phyloP scores from a whole-genome alignment of 2,329 filamentous ascomycete species.

The Colletotrichum lini region DNA sequence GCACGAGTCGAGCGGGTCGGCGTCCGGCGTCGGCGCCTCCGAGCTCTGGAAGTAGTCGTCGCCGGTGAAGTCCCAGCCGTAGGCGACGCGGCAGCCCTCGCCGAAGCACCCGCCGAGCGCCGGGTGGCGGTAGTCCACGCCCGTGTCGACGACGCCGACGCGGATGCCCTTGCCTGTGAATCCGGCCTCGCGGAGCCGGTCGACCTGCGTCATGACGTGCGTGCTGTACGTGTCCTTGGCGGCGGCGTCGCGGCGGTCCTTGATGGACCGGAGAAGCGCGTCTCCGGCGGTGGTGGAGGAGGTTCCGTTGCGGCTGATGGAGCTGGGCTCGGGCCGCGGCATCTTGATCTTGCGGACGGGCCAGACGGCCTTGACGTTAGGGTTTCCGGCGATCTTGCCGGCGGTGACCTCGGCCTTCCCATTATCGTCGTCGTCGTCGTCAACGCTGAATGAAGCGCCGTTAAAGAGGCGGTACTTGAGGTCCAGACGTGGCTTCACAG shows the following conservation, averaged over 20 bases:
- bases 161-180: constrained; percentile 61
- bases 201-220: constrained; percentile 54
- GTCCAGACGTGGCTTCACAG: constrained; percentile 44
- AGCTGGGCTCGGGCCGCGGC: constrained; percentile 39
- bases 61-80: constrained; percentile 63
- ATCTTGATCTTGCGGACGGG: constrained; percentile 47
- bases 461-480: constrained; percentile 47
- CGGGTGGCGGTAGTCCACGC: constrained; percentile 65
- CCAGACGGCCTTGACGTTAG: constrained; percentile 49
- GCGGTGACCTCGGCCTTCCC: constrained; percentile 45
- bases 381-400: constrained; percentile 45
- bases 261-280: constrained; percentile 21
- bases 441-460: constrained; percentile 46
- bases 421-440: constrained; percentile 48
- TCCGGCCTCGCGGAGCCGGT: constrained; percentile 58
- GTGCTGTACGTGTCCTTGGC: constrained; percentile 41
- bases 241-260: constrained; percentile 1
- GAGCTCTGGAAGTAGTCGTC: constrained; percentile 52
- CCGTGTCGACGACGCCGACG: constrained; percentile 58
- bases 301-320: constrained; percentile 42
- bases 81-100: constrained; percentile 60
- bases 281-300: background rate
- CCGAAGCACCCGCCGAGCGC: constrained; percentile 69
- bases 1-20: constrained; percentile 57
- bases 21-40: constrained; percentile 52